Conservation (phyloP, 2,329 filamentous ascomycete genomes). For the Talaromyces sp. region DNA sequence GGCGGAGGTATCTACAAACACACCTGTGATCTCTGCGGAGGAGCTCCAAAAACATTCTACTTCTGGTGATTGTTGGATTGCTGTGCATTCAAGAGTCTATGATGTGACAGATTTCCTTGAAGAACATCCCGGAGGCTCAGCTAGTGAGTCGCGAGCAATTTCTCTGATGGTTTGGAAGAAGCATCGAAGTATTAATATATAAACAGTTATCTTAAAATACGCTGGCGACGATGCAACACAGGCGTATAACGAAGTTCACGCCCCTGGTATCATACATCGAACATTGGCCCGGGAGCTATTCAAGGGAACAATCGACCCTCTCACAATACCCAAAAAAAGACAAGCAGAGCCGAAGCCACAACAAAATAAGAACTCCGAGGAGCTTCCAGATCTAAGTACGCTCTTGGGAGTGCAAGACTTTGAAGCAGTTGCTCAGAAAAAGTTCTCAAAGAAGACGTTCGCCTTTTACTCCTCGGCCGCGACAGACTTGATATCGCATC, state of each 20-base stretch:
- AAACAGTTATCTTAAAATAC: conserved; percentile 3
- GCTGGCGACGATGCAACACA: conserved; percentile 4
- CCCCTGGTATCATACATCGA: conserved; percentile 3
- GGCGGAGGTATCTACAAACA: not conserved
- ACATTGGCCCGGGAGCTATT: not conserved
- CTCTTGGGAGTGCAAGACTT: conserved; percentile 1
- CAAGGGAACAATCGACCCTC: conserved; percentile 2
- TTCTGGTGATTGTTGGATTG: conserved; percentile 4
- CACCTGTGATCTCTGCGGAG: not conserved
- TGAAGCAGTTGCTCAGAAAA: conserved; percentile 2
- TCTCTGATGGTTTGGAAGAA: not conserved
- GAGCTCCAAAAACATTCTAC: conserved; percentile 5
- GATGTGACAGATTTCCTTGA: conserved; percentile 89
- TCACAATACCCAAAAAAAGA: not conserved
- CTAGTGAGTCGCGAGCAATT: not conserved
- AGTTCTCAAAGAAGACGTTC: conserved; percentile 3
- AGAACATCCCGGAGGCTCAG: conserved; percentile 77
- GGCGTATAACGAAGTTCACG: conserved; percentile 5
- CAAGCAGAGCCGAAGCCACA: not conserved
- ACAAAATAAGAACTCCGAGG: not conserved
- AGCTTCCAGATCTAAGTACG: conserved; percentile 1
- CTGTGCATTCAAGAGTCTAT: conserved; percentile 82
- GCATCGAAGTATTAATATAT: not conserved
- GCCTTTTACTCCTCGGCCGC: conserved; percentile 9
- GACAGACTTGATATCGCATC: conserved; percentile 6